These are phyloP conservation scores for Globisporangium radiosum DNA, from an alignment of 352 stramenopile species.

Conservation along the genomic window DNA sequence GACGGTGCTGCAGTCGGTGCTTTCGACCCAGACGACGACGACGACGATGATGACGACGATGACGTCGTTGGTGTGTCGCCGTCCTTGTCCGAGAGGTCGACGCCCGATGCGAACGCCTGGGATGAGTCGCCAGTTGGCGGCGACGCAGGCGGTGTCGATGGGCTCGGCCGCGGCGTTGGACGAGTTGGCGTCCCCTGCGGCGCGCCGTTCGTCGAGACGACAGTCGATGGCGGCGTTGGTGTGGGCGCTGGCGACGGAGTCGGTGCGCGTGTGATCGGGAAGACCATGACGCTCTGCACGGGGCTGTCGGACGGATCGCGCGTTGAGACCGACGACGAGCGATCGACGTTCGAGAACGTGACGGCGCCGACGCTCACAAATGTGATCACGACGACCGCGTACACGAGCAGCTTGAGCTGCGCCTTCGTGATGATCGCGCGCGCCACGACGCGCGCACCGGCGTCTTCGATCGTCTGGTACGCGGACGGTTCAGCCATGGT, in stretches of 20 bases:
- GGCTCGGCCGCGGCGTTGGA: not conserved
- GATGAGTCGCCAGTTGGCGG: not conserved
- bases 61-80: not conserved
- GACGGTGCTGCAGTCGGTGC: not conserved
- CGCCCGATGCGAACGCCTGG: not conserved
- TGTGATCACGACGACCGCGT: conserved; percentile 8
- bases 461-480: conserved; percentile 12
- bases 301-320: conserved; percentile 4
- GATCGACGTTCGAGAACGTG: conserved; percentile 4
- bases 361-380: conserved; percentile 12
- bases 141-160: not conserved
- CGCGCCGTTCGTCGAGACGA: not conserved
- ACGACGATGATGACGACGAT: not conserved
- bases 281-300: conserved; percentile 2
- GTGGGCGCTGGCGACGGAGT: conserved; percentile 1
- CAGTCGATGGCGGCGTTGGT: conserved; percentile 2
- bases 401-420: conserved; percentile 10
- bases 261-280: not conserved
- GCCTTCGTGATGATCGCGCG: conserved; percentile 10
- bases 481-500: conserved; percentile 9
- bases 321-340: not conserved
- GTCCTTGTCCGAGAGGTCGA: conserved; percentile 2
- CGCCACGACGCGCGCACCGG: not conserved
- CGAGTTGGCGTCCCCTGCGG: conserved; percentile 5
- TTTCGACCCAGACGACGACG: conserved; percentile 1